Percentiles rank a stretch among this genome's conserved stretches.
These are phyloP conservation scores for Globisporangium acanthophoron DNA, from an alignment of 352 stramenopile genomes.

Conservation along the genomic window DNA sequence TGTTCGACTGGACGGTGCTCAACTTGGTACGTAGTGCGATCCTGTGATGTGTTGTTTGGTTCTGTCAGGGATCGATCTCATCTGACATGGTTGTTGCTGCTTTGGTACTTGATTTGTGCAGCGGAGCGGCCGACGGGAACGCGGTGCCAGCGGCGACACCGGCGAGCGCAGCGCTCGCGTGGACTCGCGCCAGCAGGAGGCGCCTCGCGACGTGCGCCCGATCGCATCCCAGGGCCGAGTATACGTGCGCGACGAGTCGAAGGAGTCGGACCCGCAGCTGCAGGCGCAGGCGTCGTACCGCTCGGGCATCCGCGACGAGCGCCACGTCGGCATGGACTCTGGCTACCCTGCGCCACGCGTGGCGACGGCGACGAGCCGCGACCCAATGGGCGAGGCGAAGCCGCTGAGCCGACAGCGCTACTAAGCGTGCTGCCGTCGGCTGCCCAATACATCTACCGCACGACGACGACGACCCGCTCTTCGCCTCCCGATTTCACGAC, in stretches of 20 bases:
- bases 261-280: constrained; percentile 48
- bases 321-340: constrained; percentile 41
- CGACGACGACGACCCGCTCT: constrained; percentile 1
- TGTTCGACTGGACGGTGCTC: constrained; percentile 99
- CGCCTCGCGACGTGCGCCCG: constrained; percentile 34
- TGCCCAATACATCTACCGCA: constrained; percentile 1
- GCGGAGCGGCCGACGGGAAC: constrained; percentile 59
- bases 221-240: constrained; percentile 54
- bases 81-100: not conserved
- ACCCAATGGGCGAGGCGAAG: constrained; percentile 57
- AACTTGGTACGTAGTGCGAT: constrained; percentile 42
- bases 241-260: constrained; percentile 63
- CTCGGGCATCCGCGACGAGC: constrained; percentile 45
- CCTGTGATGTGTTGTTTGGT: not conserved
- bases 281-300: constrained; percentile 47
- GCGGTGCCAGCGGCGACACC: constrained; percentile 50
- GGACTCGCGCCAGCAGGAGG: constrained; percentile 45
- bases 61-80: not conserved
- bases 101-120: constrained; percentile 9
- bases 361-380: constrained; percentile 52
- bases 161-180: constrained; percentile 58
- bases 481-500: not conserved
- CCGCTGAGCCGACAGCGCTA: constrained; percentile 76
- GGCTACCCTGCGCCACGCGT: constrained; percentile 58
- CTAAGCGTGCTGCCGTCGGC: constrained; percentile 19